Evolutionary conservation across 192 early-diverging fungal species (phyloP), one percentile per base, ranked within the genome.

Genomic region (Coemansia sp.): DNA sequence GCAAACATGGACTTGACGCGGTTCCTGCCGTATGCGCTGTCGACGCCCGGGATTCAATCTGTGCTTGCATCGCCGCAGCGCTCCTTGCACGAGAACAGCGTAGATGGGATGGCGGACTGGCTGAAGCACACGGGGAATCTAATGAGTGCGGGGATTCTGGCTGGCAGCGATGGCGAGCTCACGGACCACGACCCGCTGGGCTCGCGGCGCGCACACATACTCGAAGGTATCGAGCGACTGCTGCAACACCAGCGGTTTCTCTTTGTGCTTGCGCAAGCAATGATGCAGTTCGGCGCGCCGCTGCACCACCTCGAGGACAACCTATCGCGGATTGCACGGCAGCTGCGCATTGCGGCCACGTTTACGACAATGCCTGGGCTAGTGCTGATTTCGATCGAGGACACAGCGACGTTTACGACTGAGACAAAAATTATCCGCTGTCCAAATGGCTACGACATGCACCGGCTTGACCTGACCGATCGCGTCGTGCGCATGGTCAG

Each of bases 381-480:
- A 31, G 82, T 88, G 65, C 71, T 90, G 9, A 69, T 88, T 6
- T 80, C 83, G 16, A 86, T 90, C 44, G 76, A 84, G 45, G 88
- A 90, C 53, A 69, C 73, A 3, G 67, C 79, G 11, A 90, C 86
- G 7, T 86, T 85, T 33, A 88, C 86, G 0, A 81, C 86, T 8
- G 88, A 90, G 54, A 90, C 88, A 1, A 86, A 86, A 50, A 74
- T 90, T 56, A 80, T 90, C 49, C 80, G 83, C 12, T 70, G 80
- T 16, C 54, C 79, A 9, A 82, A 82, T 16, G 77, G 79, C 2
- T 80, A 83, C 55, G 85, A 90, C 35, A 88, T 90, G 86, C 73
- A 82, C 64, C 80, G 83, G 23, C 68, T 85, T 31, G 78, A 80
- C 8, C 67, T 82, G 16, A 82, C 86, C 18, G 86, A 90, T 67